A percentile compares a stretch with the other conserved stretches of the same genome.
Evolutionary conservation across 164 flowering plant genomes (phyloP).

Genomic region (Protea cynaroides): DNA sequence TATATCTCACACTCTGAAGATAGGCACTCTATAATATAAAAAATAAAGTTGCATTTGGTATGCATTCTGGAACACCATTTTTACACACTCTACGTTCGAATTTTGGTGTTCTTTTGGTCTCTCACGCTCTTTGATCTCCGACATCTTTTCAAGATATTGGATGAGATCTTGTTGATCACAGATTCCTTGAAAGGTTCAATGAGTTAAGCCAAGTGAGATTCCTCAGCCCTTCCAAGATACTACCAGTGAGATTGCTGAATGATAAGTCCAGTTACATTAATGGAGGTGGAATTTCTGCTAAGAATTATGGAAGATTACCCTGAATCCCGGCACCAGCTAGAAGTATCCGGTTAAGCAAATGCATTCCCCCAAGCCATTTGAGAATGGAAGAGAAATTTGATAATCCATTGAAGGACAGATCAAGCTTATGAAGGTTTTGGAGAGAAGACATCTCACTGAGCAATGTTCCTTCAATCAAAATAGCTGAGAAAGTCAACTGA

Average conservation of each 20-base stretch:
- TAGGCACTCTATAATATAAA: slow-evolving; percentile 28
- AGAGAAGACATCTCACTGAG: slow-evolving; percentile 47
- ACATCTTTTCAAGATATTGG: too few relatives aligned
- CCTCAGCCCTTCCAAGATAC: slow-evolving; percentile 47
- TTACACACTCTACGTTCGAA: too few relatives aligned
- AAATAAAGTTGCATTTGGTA: slow-evolving; percentile 29
- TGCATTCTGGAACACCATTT: too few relatives aligned
- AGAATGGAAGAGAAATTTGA: slow-evolving; percentile 39
- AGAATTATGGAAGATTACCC: slow-evolving; percentile 39
- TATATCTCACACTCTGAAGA: slow-evolving; percentile 37
- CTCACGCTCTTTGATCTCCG: too few relatives aligned
- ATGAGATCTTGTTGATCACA: slow-evolving; percentile 35
- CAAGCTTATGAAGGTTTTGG: slow-evolving; percentile 43
- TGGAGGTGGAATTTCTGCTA: slow-evolving; percentile 23
- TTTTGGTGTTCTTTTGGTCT: too few relatives aligned
- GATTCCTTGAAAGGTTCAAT: slow-evolving; percentile 47
- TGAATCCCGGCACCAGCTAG: slow-evolving; percentile 49
- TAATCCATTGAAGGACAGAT: slow-evolving; percentile 46
- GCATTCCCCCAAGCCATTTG: slow-evolving; percentile 36
- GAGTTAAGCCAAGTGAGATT: slow-evolving; percentile 36
- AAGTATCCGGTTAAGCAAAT: slow-evolving; percentile 39
- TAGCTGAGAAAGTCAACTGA: slow-evolving; percentile 38
- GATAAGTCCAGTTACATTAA: slow-evolving; percentile 56
- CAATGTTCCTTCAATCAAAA: slow-evolving; percentile 39
- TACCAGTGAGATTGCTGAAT: slow-evolving; percentile 37